These are phyloP conservation scores for Gardenia jasminoides DNA, from an alignment of 257 asterid species.

Conservation along the genomic window DNA sequence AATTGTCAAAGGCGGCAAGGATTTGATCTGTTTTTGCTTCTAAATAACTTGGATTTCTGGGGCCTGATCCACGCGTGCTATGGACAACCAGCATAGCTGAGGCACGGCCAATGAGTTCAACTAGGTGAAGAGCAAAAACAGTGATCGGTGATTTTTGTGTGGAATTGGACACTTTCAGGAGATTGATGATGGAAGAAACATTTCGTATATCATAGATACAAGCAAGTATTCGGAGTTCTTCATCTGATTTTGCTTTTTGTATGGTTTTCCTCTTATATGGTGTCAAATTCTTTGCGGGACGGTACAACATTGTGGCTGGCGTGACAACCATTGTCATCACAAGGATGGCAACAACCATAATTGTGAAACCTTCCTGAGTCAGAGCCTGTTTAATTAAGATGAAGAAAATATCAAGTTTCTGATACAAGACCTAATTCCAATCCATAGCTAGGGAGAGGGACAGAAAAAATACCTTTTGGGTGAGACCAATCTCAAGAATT, in stretches of 20 bases:
- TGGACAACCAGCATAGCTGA: slow-evolving; percentile 69
- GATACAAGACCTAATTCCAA: neutral
- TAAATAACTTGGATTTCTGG: slow-evolving; percentile 48
- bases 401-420: neutral
- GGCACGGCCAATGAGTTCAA: slow-evolving; percentile 87
- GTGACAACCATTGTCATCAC: slow-evolving; percentile 66
- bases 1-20: slow-evolving; percentile 65
- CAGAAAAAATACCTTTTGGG: slow-evolving; percentile 51
- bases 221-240: slow-evolving; percentile 68
- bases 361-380: slow-evolving; percentile 48
- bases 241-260: slow-evolving; percentile 63
- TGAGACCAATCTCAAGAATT: slow-evolving; percentile 76
- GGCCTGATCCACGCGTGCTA: slow-evolving; percentile 48
- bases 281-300: slow-evolving; percentile 38
- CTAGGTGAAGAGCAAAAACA: slow-evolving; percentile 68
- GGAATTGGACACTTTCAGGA: slow-evolving; percentile 67
- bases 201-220: slow-evolving; percentile 62
- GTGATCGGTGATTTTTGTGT: slow-evolving; percentile 45
- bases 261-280: slow-evolving; percentile 77
- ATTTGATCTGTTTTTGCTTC: slow-evolving; percentile 76
- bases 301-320: slow-evolving; percentile 43
- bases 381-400: slow-evolving; percentile 45
- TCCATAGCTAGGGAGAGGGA: neutral
- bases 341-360: slow-evolving; percentile 63
- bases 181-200: slow-evolving; percentile 59